Evolutionary conservation across 2,329 filamentous ascomycete species (phyloP).

Genomic region (Trichoderma sp.): DNA sequence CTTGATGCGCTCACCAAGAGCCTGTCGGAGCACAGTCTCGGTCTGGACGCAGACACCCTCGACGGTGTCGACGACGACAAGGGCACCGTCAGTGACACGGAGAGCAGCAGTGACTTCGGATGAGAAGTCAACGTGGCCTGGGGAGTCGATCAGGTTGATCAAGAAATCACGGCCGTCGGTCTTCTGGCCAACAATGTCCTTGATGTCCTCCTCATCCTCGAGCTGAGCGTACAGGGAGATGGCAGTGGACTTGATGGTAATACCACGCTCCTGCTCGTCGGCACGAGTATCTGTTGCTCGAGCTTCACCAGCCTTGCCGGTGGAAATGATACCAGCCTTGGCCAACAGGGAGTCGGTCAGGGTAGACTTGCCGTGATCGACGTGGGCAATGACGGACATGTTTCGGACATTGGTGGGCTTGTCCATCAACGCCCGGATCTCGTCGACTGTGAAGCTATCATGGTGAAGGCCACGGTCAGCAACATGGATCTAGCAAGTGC

Average conservation of each 20-base stretch:
- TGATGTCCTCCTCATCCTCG: conserved; percentile 77
- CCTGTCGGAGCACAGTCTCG: conserved; percentile 98
- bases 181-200: conserved; percentile 88
- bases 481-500: conserved; percentile 7
- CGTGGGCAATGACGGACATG: conserved; percentile 99
- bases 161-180: conserved; percentile 94
- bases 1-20: conserved; percentile 99
- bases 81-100: conserved; percentile 98
- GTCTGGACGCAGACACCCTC: conserved; percentile 99
- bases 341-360: conserved; percentile 98
- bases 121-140: conserved; percentile 99
- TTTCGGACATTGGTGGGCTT: conserved; percentile 77
- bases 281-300: conserved; percentile 95
- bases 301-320: conserved; percentile 92
- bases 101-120: conserved; percentile 99
- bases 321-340: conserved; percentile 99
- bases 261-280: conserved; percentile 99
- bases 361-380: conserved; percentile 99
- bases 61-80: conserved; percentile 99
- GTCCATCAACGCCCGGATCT: conserved; percentile 78
- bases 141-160: conserved; percentile 99
- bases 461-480: conserved; percentile 33
- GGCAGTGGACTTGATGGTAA: conserved; percentile 99
- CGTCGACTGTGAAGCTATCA: conserved; percentile 94
- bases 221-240: conserved; percentile 96